These are phyloP conservation scores for Margaritispora aquatica DNA, from an alignment of 495 filamentous ascomycete species.

Conservation along the genomic window DNA sequence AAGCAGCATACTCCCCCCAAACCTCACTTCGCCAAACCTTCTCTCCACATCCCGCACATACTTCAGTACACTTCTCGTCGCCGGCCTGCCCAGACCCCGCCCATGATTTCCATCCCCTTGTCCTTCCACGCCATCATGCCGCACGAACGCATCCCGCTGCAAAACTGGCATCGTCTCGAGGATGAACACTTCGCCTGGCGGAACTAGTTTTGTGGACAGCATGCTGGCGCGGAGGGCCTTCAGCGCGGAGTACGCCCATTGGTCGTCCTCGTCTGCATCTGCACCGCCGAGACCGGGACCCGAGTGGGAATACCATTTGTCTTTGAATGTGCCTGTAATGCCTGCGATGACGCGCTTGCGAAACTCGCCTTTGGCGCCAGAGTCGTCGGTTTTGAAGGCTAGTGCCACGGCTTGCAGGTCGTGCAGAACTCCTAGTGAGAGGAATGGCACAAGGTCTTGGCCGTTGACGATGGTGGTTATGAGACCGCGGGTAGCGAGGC, in stretches of 20 bases:
- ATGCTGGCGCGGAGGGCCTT: slow-evolving; percentile 61
- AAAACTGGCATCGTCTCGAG: slow-evolving; percentile 58
- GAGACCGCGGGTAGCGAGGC: slow-evolving; percentile 64
- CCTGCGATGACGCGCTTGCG: slow-evolving; percentile 58
- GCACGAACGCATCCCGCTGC: slow-evolving; percentile 12
- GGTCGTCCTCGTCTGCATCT: slow-evolving; percentile 44
- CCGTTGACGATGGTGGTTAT: slow-evolving; percentile 71
- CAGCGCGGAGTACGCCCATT: slow-evolving; percentile 65
- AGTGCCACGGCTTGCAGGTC: slow-evolving; percentile 67
- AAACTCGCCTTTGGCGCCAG: slow-evolving; percentile 58
- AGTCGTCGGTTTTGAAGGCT: slow-evolving; percentile 65
- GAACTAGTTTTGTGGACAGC: slow-evolving; percentile 62
- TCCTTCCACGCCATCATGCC: not conserved
- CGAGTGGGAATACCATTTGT: slow-evolving; percentile 35
- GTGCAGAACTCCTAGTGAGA: slow-evolving; percentile 69
- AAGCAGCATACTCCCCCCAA: slow-evolving; percentile 65
- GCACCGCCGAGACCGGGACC: not conserved
- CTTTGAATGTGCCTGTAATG: slow-evolving; percentile 40
- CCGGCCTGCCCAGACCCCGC: slow-evolving; percentile 48
- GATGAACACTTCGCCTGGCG: slow-evolving; percentile 71
- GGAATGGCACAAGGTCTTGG: slow-evolving; percentile 64
- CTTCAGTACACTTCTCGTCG: slow-evolving; percentile 57
- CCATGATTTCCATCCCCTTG: not conserved
- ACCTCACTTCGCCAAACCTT: slow-evolving; percentile 62
- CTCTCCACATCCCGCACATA: slow-evolving; percentile 61